Base-by-base conservation (phyloP, 2,329 filamentous ascomycete genomes). In the Alternaria arbusti region DNA sequence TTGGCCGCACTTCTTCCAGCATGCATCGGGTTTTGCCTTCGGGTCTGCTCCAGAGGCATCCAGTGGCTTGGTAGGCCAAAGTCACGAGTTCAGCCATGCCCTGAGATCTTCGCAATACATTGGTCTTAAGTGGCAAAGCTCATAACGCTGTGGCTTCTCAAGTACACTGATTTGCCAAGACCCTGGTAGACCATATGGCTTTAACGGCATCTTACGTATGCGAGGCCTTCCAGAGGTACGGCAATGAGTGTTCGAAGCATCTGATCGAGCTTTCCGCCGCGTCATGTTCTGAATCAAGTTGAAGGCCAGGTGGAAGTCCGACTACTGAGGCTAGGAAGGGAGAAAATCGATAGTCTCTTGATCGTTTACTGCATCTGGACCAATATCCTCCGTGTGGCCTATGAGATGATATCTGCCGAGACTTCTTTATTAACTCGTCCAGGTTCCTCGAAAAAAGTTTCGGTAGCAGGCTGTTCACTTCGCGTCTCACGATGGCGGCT, bases 321-420 rank as follows among this genome's bases (percentile, higher is more conserved):
- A 52, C 54, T 25, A 45, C 61, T 46, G 61, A 57, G 50, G 59
- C 65, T 66, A 57, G 61, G 69, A 65, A 62, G 54, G 63, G 68
- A 69, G 63, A 71, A 69, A 77, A 72, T 75, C 74, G 62, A 78
- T 78, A 77, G 71, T 75, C 67, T 51, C 54, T 61, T 67, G 59
- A 51, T 67, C 57, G 66, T 71, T 68, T 74, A 73, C 64, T 70
- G 66, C 67, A 57, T 72, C 70, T 72, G 67, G 72, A 66, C 64
- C 70, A 66, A 67, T 69, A 61, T 54, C 62, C 67, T 54, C 50
- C 58, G 62, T 61, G 58, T 67, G 66, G 65, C 61, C 70, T 69
- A 70, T 71, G 73, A 70, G 62, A 68, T 45, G 66, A 62, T 63
- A 72, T 72, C 63, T 75, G 72, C 74, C 74, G 73, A 76, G 69